Evolutionary conservation across 129 eudicot species (phyloP).

Genomic region (Erigeron canadensis): DNA sequence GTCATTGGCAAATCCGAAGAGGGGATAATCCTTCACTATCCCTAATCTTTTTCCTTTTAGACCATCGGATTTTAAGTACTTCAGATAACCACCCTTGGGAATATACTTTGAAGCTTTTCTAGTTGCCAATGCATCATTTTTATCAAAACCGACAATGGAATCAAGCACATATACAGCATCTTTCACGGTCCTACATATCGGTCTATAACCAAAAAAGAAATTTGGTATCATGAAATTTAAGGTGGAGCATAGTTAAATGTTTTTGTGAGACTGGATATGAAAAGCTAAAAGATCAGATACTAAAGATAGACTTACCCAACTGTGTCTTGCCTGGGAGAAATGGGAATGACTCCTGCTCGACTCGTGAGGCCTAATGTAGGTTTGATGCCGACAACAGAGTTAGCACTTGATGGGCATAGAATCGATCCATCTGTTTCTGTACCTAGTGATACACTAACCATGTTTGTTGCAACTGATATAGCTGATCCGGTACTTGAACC

Average conservation of each 20-base stretch:
- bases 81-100: slow-evolving; percentile 58
- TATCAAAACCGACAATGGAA: slow-evolving; percentile 62
- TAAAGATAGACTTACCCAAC: slow-evolving; percentile 44
- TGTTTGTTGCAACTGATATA: slow-evolving; percentile 69
- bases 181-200: slow-evolving; percentile 58
- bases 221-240: too few relatives aligned
- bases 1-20: slow-evolving; percentile 30
- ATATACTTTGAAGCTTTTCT: slow-evolving; percentile 50
- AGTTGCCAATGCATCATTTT: slow-evolving; percentile 53
- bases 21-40: slow-evolving; percentile 41
- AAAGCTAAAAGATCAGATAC: slow-evolving; percentile 1
- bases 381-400: slow-evolving; percentile 64
- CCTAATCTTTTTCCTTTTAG: slow-evolving; percentile 61
- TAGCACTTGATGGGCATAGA: slow-evolving; percentile 51
- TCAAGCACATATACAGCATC: slow-evolving; percentile 71
- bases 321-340: slow-evolving; percentile 77
- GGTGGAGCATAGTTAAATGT: too few relatives aligned
- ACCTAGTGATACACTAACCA: slow-evolving; percentile 67
- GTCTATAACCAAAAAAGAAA: slow-evolving; percentile 31
- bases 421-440: slow-evolving; percentile 83
- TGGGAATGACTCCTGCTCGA: slow-evolving; percentile 66
- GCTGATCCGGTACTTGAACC: slow-evolving; percentile 95
- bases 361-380: slow-evolving; percentile 77
- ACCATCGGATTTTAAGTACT: slow-evolving; percentile 50
- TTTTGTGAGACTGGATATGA: background rate